Base-by-base conservation (phyloP, 2,329 filamentous ascomycete genomes). In the Shiraia bambusicola region DNA sequence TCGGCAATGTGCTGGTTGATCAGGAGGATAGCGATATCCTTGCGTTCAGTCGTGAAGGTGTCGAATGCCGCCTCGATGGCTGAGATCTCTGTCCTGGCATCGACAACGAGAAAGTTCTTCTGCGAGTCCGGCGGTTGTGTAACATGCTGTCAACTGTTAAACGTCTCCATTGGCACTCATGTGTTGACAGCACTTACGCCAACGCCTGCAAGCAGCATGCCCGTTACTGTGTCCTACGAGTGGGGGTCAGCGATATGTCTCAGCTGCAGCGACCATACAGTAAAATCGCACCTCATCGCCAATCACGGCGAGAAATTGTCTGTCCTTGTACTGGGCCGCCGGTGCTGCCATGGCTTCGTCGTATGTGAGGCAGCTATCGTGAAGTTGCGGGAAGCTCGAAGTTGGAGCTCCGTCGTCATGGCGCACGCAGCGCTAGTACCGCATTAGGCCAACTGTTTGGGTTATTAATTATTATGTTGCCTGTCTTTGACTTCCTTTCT, bases 1-100 rank as follows among this genome's bases (percentile, higher is more conserved):
- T 98, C 93, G 37, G 93, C 93, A 63, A 98, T 81, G 92, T 98
- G 93, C 73, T 98, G 93, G 71, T 98, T 98, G 72, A 98, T 97
- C 54, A 98, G 75, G 47, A 98, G 72, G 60, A 98, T 95, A 19
- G 90, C 93, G 68, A 98, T 96, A 67, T 98, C 93, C 71, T 97
- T 97, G 66, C 93, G 80, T 70, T 93, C 81, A 42, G 82, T 82
- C 7, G 90, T 95, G 71, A 96, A 97, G 54, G 79, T 80, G 52
- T 94, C 86, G 67, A 98, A 98, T 8, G 91, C 86, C 26, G 84
- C 81, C 71, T 97, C 93, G 64, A 98, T 96, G 42, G 87, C 77
- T 3, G 87, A 76, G 38, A 80, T 93, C 55, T 96, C 90, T 27
- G 92, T 98, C 78, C 97, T 97, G 67, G 72, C 76, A 71, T 98